These are phyloP conservation scores for Wakefieldia striispora DNA, from an alignment of 768 basidiomycete genomes.

Conservation along the genomic window DNA sequence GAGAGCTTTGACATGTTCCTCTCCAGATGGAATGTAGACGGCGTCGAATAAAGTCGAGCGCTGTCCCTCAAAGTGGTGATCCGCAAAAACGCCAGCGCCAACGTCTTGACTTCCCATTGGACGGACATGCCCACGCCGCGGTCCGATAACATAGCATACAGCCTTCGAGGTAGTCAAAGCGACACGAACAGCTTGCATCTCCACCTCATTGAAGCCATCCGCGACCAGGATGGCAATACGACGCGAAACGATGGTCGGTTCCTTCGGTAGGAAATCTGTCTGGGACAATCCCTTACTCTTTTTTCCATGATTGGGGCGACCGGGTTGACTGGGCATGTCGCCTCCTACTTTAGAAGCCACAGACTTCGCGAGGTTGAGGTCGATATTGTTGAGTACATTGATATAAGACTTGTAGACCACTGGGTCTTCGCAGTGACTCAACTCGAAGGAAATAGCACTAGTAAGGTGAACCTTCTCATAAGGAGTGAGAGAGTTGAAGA, in stretches of 20 bases:
- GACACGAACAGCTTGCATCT: conserved; percentile 57
- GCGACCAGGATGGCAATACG: conserved; percentile 75
- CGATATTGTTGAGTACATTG: conserved; percentile 66
- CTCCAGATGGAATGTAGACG: conserved; percentile 72
- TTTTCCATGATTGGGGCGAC: conserved; percentile 55
- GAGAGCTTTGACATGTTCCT: conserved; percentile 55
- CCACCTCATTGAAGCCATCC: conserved; percentile 67
- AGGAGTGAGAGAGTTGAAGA: conserved; percentile 74
- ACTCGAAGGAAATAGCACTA: conserved; percentile 74
- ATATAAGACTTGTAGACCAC: conserved; percentile 68
- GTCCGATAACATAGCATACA: conserved; percentile 64
- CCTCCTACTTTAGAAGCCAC: conserved; percentile 69
- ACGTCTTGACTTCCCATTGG: conserved; percentile 30
- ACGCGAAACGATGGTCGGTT: conserved; percentile 59
- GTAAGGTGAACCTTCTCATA: conserved; percentile 74
- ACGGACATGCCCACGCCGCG: conserved; percentile 53
- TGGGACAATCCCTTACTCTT: conserved; percentile 59
- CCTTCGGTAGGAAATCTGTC: conserved; percentile 48
- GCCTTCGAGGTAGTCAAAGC: conserved; percentile 53
- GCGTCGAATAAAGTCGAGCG: conserved; percentile 86
- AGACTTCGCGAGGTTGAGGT: conserved; percentile 65
- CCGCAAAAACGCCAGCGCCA: conserved; percentile 42
- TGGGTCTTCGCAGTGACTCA: conserved; percentile 79
- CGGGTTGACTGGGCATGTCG: conserved; percentile 49
- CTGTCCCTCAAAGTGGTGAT: conserved; percentile 76